Conservation (phyloP, 495 filamentous ascomycete genomes). For the Neurospora sp. region DNA sequence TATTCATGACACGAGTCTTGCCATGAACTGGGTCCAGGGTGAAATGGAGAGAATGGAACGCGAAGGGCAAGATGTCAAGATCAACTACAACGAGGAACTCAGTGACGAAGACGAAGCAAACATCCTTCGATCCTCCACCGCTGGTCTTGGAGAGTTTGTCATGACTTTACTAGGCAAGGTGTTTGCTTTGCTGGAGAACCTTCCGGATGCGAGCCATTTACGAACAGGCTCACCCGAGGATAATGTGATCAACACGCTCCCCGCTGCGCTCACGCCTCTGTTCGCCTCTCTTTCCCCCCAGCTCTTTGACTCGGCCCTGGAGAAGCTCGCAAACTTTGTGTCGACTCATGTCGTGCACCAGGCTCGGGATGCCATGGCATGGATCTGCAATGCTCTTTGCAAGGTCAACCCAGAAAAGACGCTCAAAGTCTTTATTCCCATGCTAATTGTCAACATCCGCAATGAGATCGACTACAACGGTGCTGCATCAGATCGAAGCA, state of each 20-base stretch:
- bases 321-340: conserved; percentile 90
- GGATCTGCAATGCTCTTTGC: conserved; percentile 91
- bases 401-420: conserved; percentile 91
- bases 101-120: conserved; percentile 77
- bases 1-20: conserved; percentile 65
- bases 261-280: conserved; percentile 82
- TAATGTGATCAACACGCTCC: conserved; percentile 91
- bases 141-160: conserved; percentile 85
- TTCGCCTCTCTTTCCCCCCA: conserved; percentile 88
- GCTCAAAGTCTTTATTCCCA: conserved; percentile 78
- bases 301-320: conserved; percentile 80
- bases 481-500: conserved; percentile 89
- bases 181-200: conserved; percentile 89
- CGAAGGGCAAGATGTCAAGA: conserved; percentile 69
- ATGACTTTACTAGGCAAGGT: conserved; percentile 84
- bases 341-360: conserved; percentile 94
- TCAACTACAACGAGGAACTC: conserved; percentile 77
- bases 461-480: conserved; percentile 96
- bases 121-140: conserved; percentile 92
- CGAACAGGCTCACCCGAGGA: conserved; percentile 90
- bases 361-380: conserved; percentile 95
- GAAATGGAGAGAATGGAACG: conserved; percentile 90
- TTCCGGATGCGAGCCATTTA: conserved; percentile 79
- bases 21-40: conserved; percentile 85
- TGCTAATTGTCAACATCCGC: conserved; percentile 81